Evolutionary conservation across 805 yeast genomes (phyloP).

Genomic region (Jamesozyma hellenica): DNA sequence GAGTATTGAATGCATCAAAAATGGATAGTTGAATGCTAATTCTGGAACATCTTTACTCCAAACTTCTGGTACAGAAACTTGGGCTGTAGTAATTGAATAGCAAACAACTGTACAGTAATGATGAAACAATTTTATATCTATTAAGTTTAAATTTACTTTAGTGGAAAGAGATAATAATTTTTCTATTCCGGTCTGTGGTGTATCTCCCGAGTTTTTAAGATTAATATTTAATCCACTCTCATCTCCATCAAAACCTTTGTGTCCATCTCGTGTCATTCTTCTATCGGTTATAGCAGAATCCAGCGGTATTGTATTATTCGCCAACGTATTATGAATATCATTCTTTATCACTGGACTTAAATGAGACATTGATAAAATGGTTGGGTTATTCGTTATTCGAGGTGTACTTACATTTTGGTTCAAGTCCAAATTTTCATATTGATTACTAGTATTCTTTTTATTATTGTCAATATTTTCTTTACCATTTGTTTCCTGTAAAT

Average conservation of each 20-base stretch:
- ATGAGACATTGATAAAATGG: conserved; percentile 4
- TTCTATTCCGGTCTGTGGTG: background rate
- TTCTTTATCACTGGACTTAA: conserved; percentile 5
- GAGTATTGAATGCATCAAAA: conserved; percentile 81
- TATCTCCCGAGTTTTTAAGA: background rate
- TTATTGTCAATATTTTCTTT: too few species aligned
- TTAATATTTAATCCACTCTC: conserved; percentile 1
- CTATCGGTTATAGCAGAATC: conserved; percentile 12
- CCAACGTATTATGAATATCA: background rate
- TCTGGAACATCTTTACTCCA: conserved; percentile 86
- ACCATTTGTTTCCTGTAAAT: background rate
- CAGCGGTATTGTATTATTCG: conserved; percentile 10
- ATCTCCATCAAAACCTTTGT: background rate
- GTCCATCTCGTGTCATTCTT: conserved; percentile 5
- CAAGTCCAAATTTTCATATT: too few species aligned
- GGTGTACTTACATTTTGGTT: conserved; percentile 1
- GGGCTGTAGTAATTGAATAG: conserved; percentile 81
- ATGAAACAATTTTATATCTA: conserved; percentile 74
- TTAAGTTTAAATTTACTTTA: conserved; percentile 43
- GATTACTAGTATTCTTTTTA: too few species aligned
- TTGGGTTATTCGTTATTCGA: conserved; percentile 1
- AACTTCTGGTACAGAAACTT: conserved; percentile 67
- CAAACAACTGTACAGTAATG: conserved; percentile 82
- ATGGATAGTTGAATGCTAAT: conserved; percentile 79
- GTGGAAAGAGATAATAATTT: conserved; percentile 9